Evolutionary conservation across 495 filamentous ascomycete genomes (phyloP).

Genomic region (Immersiella caudata): DNA sequence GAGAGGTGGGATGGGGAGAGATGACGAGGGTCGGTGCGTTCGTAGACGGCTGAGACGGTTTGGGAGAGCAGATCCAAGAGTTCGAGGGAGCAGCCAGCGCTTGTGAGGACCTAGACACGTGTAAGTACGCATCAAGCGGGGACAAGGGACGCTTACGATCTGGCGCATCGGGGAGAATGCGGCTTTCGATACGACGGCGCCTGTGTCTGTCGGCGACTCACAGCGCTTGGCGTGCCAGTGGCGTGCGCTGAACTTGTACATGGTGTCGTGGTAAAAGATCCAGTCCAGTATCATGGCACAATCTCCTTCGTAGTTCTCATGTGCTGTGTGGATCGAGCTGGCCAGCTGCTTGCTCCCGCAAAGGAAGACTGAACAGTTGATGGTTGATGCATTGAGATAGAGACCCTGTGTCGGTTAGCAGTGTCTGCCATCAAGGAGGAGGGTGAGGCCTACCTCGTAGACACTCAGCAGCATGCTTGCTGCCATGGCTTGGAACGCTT

Average conservation of each 20-base stretch:
- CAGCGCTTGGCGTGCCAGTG: slow-evolving; percentile 22
- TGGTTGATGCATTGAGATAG: slow-evolving; percentile 14
- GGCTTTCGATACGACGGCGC: slow-evolving; percentile 23
- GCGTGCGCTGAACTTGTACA: slow-evolving; percentile 30
- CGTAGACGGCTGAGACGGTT: slow-evolving; percentile 15
- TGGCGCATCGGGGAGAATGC: slow-evolving; percentile 25
- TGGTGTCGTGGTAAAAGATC: slow-evolving; percentile 30
- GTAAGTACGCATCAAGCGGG: background rate
- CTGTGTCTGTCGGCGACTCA: slow-evolving; percentile 6
- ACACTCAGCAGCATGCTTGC: slow-evolving; percentile 31
- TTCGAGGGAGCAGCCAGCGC: slow-evolving; percentile 30
- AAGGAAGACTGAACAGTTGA: slow-evolving; percentile 29
- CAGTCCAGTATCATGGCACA: slow-evolving; percentile 29
- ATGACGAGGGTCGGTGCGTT: slow-evolving; percentile 18
- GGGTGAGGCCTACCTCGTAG: slow-evolving; percentile 14
- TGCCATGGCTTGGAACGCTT: slow-evolving; percentile 26
- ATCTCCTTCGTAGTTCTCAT: slow-evolving; percentile 24
- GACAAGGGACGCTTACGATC: slow-evolving; percentile 9
- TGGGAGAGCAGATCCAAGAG: slow-evolving; percentile 23
- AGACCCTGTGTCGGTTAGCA: background rate
- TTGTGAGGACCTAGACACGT: slow-evolving; percentile 15
- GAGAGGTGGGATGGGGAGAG: slow-evolving; percentile 15
- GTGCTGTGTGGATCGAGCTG: slow-evolving; percentile 13
- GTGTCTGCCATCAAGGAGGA: background rate
- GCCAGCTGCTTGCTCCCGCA: slow-evolving; percentile 25